These are phyloP conservation scores for Phytophthora fragariae DNA, from an alignment of 352 stramenopile species.

Conservation along the genomic window DNA sequence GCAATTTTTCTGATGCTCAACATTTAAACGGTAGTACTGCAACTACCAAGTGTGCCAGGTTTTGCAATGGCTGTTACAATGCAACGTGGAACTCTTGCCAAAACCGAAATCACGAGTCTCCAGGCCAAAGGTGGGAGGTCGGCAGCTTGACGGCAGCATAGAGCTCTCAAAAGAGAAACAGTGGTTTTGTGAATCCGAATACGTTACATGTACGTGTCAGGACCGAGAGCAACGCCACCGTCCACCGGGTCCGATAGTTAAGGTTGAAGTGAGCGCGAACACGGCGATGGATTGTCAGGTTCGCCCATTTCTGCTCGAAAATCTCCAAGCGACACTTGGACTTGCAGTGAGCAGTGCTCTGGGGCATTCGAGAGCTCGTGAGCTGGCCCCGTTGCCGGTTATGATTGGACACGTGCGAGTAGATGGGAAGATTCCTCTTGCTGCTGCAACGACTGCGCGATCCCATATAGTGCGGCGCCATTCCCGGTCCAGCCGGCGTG, in stretches of 20 bases:
- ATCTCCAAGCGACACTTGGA: background rate
- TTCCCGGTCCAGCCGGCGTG: background rate
- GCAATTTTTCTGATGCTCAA: too few relatives aligned
- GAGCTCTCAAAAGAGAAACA: background rate
- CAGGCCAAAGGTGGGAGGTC: background rate
- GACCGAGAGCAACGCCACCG: too few relatives aligned
- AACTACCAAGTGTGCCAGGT: too few relatives aligned
- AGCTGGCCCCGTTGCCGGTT: background rate
- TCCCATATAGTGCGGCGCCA: background rate
- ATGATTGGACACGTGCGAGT: conserved; percentile 1
- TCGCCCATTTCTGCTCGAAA: conserved; percentile 1
- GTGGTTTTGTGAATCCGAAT: background rate
- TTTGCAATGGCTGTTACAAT: too few relatives aligned
- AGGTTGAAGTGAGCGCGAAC: conserved; percentile 2
- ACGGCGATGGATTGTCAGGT: background rate
- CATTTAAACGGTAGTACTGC: too few relatives aligned
- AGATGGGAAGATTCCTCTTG: conserved; percentile 7
- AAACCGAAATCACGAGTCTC: too few relatives aligned
- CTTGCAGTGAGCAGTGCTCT: background rate
- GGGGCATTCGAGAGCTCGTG: background rate
- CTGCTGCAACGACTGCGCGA: conserved; percentile 1
- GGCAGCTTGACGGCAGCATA: background rate
- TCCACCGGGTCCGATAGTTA: background rate
- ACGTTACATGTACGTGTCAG: too few relatives aligned
- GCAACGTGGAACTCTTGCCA: too few relatives aligned